Evolutionary conservation across 139 green algal species (phyloP), one percentile per base, ranked within the genome.

Genomic region (Haematococcus lacustris): DNA sequence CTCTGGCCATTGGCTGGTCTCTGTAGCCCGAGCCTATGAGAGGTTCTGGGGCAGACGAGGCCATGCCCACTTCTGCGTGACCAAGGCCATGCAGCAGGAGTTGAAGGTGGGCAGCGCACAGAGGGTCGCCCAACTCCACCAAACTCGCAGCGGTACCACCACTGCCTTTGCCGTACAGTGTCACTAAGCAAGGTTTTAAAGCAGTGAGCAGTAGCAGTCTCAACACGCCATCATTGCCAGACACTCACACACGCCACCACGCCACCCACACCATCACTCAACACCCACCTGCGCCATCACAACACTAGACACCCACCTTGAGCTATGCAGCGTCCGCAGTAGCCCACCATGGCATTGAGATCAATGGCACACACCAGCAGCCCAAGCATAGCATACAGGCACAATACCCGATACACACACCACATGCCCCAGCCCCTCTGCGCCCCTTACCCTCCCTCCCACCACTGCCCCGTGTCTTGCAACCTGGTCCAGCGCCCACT

Each of bases 51-150:
- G 85, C 0, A 68, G 74, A 0, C 34, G 40, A 1, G 80, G 78
- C 1, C n/a, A 87, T 26, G 59, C 61, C 3, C 73, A 88, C 77
- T 85, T 99, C 43, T 96, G 89, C 76, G 95, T 99, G 13, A 97
- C 91, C 0, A 30, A 73, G 28, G 90, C 91, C 25, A 97, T 99
- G 93, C 61, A 83, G 69, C 43, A 85, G 1, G 89, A 95, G 65
- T 80, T 98, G 67, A 53, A 47, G 43, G 7, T 7, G 30, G 74
- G 53, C 38, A 13, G 33, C 34, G 33, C 30, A 30, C 32, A 9
- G 57, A 25, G 9, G 57, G 57, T 30, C 28, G 57, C 47, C 13
- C 21, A 21, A 57, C 17, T n/a, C 17, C 47, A 57, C 47, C 13
- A n/a, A n/a, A n/a, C n/a, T n/a, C n/a, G n/a, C n/a, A n/a, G n/a